Percentiles rank a stretch among this genome's conserved stretches.
Conservation (phyloP, 2,329 filamentous ascomycete genomes). For the Talaromyces rugulosus region DNA sequence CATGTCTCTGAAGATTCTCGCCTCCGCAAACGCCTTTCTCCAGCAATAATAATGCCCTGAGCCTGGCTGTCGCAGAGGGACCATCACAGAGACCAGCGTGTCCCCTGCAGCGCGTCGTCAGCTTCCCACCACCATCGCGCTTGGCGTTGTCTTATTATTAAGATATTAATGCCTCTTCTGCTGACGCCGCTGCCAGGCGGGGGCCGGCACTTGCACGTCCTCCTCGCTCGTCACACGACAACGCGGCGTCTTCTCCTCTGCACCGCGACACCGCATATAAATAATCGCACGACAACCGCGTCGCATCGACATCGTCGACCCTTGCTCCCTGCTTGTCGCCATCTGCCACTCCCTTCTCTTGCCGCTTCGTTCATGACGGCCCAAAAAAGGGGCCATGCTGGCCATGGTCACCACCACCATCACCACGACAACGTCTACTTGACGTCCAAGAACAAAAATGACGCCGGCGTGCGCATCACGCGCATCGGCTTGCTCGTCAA, state of each 20-base stretch:
- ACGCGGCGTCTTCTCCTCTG: background rate
- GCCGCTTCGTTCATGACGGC: slow-evolving; percentile 18
- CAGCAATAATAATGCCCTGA: background rate
- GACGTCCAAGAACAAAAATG: slow-evolving; percentile 76
- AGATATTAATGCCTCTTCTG: slow-evolving; percentile 10
- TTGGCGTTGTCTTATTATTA: background rate
- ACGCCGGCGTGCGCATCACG: slow-evolving; percentile 92
- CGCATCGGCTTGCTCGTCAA: slow-evolving; percentile 85
- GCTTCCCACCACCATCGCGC: background rate
- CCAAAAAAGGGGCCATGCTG: slow-evolving; percentile 48
- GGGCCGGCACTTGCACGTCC: slow-evolving; percentile 8
- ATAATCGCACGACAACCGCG: background rate
- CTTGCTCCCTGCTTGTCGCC: slow-evolving; percentile 8
- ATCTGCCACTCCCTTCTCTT: slow-evolving; percentile 17
- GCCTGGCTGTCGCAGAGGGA: background rate
- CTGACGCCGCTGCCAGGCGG: slow-evolving; percentile 9
- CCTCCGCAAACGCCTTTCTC: background rate
- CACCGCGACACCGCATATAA: background rate
- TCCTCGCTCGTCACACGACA: slow-evolving; percentile 1
- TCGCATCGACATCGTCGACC: background rate
- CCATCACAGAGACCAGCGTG: background rate
- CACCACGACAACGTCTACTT: slow-evolving; percentile 83
- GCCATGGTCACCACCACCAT: slow-evolving; percentile 57
- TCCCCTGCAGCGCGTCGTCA: background rate
- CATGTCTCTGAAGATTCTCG: background rate